phyloP scores from a whole-genome alignment of 2,329 filamentous ascomycete species.

The Trichoderma sp. region DNA sequence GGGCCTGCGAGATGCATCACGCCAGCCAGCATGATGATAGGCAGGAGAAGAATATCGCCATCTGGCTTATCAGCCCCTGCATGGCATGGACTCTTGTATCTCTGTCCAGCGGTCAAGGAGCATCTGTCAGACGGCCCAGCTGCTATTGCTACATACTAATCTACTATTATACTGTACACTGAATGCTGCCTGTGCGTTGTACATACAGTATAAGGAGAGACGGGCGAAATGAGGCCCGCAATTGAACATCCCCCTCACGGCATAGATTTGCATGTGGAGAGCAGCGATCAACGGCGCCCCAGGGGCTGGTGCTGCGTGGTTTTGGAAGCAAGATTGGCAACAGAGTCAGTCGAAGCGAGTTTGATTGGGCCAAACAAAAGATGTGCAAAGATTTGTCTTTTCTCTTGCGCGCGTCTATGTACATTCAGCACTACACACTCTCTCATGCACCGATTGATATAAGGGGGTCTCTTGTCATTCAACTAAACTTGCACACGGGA shows the following conservation, averaged over 20 bases:
- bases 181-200: not conserved
- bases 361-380: not conserved
- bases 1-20: not conserved
- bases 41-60: not conserved
- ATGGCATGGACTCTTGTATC: not conserved
- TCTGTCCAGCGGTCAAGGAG: not conserved
- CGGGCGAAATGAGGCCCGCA: constrained; percentile 13
- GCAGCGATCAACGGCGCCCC: constrained; percentile 13
- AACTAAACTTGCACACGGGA: not conserved
- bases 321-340: not conserved
- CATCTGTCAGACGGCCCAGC: not conserved
- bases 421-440: not conserved
- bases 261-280: constrained; percentile 16
- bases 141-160: not conserved
- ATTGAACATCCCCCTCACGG: not conserved
- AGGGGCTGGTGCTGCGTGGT: not conserved
- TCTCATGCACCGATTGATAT: not conserved
- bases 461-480: not conserved
- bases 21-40: not conserved
- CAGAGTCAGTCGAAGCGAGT: not conserved
- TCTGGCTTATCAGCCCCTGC: not conserved
- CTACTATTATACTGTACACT: not conserved
- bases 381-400: too few species aligned
- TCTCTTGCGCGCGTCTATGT: not conserved
- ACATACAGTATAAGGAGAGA: not conserved